These are phyloP conservation scores for Gracilariopsis chorda DNA, from an alignment of 23 red algal species.

Conservation along the genomic window DNA sequence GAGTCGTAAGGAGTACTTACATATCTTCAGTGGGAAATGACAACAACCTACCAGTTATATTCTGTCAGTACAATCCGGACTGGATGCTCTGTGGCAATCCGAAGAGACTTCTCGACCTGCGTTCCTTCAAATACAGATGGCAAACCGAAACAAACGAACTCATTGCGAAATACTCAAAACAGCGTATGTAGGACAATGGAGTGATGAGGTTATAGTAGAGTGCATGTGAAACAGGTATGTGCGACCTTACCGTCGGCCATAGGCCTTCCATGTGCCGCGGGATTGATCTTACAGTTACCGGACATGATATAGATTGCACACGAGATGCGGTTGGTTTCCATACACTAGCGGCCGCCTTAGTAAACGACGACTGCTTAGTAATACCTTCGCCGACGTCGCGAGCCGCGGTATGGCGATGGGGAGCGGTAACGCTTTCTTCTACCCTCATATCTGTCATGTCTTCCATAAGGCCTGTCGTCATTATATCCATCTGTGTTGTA, in stretches of 20 bases:
- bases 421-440: constrained; percentile 38
- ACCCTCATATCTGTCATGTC: constrained; percentile 6
- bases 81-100: too few species aligned
- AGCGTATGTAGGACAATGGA: too few species aligned
- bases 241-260: neutral
- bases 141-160: too few species aligned
- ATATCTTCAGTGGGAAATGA: too few species aligned
- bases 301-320: neutral
- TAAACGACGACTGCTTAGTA: neutral
- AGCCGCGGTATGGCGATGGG: constrained; percentile 7
- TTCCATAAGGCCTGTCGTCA: neutral
- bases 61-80: too few species aligned
- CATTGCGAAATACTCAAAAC: too few species aligned
- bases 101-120: too few species aligned
- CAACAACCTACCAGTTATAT: too few species aligned
- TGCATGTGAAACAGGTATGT: neutral
- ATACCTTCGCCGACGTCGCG: constrained; percentile 3
- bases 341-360: neutral
- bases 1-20: too few species aligned
- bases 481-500: constrained; percentile 11
- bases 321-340: neutral
- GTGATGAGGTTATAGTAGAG: too few species aligned
- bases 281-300: neutral
- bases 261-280: neutral
- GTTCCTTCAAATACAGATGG: too few species aligned